Evolutionary conservation across 2,329 filamentous ascomycete species (phyloP).

Genomic region (Cladosporium colombiae): DNA sequence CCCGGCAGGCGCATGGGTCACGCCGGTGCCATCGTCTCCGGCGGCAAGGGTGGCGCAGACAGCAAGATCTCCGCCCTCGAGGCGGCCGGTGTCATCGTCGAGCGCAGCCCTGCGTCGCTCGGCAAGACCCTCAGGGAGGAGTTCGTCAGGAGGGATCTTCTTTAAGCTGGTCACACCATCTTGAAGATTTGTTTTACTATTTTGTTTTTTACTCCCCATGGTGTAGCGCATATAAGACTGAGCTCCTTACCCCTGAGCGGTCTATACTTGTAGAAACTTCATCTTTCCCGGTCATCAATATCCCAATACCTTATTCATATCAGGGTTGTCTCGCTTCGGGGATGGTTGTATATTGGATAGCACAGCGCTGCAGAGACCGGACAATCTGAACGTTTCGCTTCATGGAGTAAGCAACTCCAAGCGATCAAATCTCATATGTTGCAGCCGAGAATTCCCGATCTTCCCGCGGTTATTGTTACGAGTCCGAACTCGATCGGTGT

Average conservation of each 20-base stretch:
- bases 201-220: constrained; percentile 12
- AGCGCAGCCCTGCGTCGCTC: constrained; percentile 87
- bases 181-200: constrained; percentile 20
- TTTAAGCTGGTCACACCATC: constrained; percentile 56
- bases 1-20: constrained; percentile 98
- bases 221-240: constrained; percentile 21
- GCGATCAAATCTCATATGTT: background rate
- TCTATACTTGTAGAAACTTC: constrained; percentile 21
- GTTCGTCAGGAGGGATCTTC: constrained; percentile 92
- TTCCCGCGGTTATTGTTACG: background rate
- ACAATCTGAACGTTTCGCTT: background rate
- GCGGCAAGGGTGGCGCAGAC: constrained; percentile 96
- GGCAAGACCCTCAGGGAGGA: constrained; percentile 93
- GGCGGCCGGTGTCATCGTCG: constrained; percentile 89
- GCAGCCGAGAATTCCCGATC: background rate
- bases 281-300: constrained; percentile 27
- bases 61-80: constrained; percentile 97
- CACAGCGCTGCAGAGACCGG: background rate
- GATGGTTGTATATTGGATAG: background rate
- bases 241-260: constrained; percentile 18
- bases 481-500: background rate
- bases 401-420: background rate
- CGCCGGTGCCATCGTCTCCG: constrained; percentile 95
- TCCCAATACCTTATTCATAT: background rate
- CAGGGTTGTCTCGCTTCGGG: background rate